Evolutionary conservation across 192 early-diverging fungal genomes (phyloP), one percentile per base, ranked within the genome.

Genomic region (Blastocladiella britannica): DNA sequence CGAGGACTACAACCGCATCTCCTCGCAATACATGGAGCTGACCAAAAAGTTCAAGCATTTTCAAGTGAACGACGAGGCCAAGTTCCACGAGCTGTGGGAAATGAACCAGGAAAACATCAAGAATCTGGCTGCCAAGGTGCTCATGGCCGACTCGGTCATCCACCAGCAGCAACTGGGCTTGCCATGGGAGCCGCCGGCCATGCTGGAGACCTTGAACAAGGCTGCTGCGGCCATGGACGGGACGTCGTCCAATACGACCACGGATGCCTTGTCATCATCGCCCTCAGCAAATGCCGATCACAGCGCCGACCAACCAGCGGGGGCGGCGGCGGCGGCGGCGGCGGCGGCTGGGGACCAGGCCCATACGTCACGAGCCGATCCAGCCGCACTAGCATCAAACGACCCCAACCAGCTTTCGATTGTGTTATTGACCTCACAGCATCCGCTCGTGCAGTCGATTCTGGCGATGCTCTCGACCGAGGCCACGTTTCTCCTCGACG

Each of bases 1-100:
- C n/a, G 77, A 79, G 37, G 77, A 79, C 55, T 73, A 77, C 55
- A 79, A 75, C 53, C 70, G 72, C 20, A 68, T 79, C 26, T 63
- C 71, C 3, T 75, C 78, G 59, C 77, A 79, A 57, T 77, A 65
- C 64, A 75, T 78, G 65, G 77, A 77, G 52, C 62, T 79, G 23
- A 75, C 78, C 64, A 79, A 79, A 51, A 79, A 79, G 60, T 79
- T 75, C 57, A 56, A 69, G 24, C 75, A 77, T 52, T 79, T 79
- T 52, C 71, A 75, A 53, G 26, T 72, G 18, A 52, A 67, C 24
- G 75, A 79, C 57, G 54, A 58, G n/a, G 60, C 62, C 28, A 72
- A 71, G 31, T 77, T 63, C 59, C 55, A 64, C 4, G 69, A 79
- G 51, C 64, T 79, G 25, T 77, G 74, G 72, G 56, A 58, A 6